Conservation (phyloP, 164 flowering plant species). For the Tetracentron sinense region DNA sequence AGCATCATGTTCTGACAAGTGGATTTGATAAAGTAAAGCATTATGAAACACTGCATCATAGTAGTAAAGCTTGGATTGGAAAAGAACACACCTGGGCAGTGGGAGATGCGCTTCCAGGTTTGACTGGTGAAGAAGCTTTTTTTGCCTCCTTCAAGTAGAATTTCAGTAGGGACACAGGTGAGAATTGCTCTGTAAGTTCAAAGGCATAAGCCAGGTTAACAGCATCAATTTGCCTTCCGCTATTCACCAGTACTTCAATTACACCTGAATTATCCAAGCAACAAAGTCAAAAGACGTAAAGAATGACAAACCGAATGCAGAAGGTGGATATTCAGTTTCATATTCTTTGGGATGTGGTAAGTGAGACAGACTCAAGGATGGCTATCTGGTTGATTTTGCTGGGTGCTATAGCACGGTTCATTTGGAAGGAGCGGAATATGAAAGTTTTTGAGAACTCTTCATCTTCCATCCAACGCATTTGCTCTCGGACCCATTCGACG, state of each 20-base stretch:
- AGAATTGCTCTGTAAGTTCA: constrained; percentile 68
- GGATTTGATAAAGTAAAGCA: no score
- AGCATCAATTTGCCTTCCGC: constrained; percentile 95
- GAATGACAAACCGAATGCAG: neutral
- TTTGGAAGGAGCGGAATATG: no score
- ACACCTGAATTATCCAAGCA: constrained; percentile 61
- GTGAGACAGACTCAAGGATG: no score
- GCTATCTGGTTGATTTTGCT: no score
- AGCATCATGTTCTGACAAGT: no score
- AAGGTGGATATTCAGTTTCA: no score
- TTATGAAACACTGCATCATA: neutral
- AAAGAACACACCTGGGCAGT: constrained; percentile 52
- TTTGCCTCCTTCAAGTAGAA: constrained; percentile 73
- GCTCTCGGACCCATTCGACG: no score
- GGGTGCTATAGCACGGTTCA: no score
- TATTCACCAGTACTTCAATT: constrained; percentile 73
- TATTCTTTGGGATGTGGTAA: no score
- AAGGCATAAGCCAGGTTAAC: constrained; percentile 90
- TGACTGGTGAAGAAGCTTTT: constrained; percentile 59
- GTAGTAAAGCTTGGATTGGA: neutral
- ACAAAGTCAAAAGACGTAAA: constrained; percentile 2
- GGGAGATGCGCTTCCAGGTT: constrained; percentile 59
- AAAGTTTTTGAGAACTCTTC: no score
- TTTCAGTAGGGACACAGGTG: constrained; percentile 73
- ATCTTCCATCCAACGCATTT: no score